Evolutionary conservation across 2,329 filamentous ascomycete genomes (phyloP).

Genomic region (Chaetomiaceae sp.): DNA sequence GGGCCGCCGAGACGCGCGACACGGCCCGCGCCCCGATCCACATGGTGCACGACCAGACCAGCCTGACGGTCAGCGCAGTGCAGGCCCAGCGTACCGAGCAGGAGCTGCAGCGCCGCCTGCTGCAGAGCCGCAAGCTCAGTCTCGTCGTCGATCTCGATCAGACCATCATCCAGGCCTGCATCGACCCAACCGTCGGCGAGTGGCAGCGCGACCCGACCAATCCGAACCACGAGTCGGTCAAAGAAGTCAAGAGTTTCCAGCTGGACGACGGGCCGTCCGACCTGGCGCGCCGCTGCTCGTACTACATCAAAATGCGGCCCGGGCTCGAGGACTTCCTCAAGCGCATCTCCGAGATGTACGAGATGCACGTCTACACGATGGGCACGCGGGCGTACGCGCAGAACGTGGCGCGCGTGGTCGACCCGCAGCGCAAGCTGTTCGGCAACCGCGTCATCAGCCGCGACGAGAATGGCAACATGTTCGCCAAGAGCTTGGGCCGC

Average conservation of each 20-base stretch:
- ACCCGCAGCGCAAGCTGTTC: constrained; percentile 83
- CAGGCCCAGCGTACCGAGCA: constrained; percentile 80
- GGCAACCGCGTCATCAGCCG: constrained; percentile 92
- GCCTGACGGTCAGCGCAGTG: constrained; percentile 73
- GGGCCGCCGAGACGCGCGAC: constrained; percentile 72
- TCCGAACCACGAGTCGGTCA: constrained; percentile 85
- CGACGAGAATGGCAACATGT: constrained; percentile 92
- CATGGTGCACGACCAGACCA: constrained; percentile 88
- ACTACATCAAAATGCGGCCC: constrained; percentile 96
- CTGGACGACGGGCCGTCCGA: constrained; percentile 78
- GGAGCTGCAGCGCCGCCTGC: constrained; percentile 74
- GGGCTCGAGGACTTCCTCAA: constrained; percentile 76
- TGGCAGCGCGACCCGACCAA: constrained; percentile 87
- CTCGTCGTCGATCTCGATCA: constrained; percentile 96
- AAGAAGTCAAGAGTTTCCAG: constrained; percentile 83
- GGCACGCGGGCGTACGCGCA: constrained; percentile 93
- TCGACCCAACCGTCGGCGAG: constrained; percentile 91
- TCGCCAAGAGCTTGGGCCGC: constrained; percentile 80
- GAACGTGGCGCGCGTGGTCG: constrained; percentile 86
- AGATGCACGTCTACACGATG: constrained; percentile 99
- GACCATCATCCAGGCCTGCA: constrained; percentile 96
- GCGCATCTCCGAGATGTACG: constrained; percentile 72
- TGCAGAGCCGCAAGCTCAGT: constrained; percentile 77
- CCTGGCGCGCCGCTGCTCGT: constrained; percentile 69
- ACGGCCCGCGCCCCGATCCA: constrained; percentile 85